phyloP scores from a whole-genome alignment of 345 rosid species.

The Rhizophora apiculata region DNA sequence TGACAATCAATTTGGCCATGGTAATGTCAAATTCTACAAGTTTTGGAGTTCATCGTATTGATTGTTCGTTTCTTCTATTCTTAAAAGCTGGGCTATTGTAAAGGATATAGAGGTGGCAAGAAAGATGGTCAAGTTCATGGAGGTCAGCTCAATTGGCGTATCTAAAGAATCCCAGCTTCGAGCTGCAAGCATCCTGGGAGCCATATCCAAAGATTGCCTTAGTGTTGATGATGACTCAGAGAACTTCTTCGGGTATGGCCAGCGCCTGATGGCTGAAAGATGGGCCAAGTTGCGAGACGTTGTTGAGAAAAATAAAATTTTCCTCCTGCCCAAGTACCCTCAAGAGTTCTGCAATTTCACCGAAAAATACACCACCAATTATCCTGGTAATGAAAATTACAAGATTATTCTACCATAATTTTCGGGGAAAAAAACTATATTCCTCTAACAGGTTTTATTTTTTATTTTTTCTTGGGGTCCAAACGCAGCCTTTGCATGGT shows the following conservation, averaged over 20 bases:
- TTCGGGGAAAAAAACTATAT: too few relatives aligned
- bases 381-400: constrained; percentile 50
- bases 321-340: constrained; percentile 54
- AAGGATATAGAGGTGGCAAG: constrained; percentile 61
- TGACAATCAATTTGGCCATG: too few relatives aligned
- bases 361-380: constrained; percentile 24
- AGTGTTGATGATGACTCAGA: constrained; percentile 20
- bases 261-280: constrained; percentile 45
- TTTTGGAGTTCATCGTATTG: neutral
- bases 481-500: constrained; percentile 74
- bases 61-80: neutral
- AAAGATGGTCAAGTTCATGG: constrained; percentile 62
- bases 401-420: neutral
- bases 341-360: constrained; percentile 60
- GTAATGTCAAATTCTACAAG: too few relatives aligned
- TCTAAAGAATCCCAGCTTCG: constrained; percentile 84
- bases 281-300: constrained; percentile 62
- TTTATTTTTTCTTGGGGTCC: neutral
- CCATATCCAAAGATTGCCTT: constrained; percentile 36
- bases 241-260: constrained; percentile 56
- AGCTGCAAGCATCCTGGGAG: constrained; percentile 63
- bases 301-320: constrained; percentile 39
- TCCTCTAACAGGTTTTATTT: too few relatives aligned
- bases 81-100: constrained; percentile 77
- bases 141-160: constrained; percentile 65